phyloP scores from a whole-genome alignment of 2,329 filamentous ascomycete species.

The Claviceps africana region DNA sequence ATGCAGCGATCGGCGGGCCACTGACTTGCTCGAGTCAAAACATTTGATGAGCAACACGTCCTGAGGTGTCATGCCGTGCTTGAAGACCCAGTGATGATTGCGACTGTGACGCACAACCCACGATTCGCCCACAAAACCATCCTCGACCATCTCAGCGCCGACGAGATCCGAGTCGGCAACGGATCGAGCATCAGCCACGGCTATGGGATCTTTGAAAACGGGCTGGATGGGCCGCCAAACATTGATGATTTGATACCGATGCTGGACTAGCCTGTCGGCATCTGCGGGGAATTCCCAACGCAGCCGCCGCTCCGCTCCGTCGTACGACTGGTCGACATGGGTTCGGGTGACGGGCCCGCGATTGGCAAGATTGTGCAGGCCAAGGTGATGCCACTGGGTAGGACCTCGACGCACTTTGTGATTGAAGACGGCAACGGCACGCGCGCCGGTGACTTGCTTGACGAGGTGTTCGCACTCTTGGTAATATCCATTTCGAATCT shows the following conservation, averaged over 20 bases:
- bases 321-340: constrained; percentile 43
- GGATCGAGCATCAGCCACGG: constrained; percentile 35
- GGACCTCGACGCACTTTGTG: constrained; percentile 50
- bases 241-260: constrained; percentile 40
- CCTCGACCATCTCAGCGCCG: constrained; percentile 34
- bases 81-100: constrained; percentile 38
- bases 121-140: constrained; percentile 34
- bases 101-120: constrained; percentile 28
- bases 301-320: constrained; percentile 19
- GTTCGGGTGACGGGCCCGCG: constrained; percentile 27
- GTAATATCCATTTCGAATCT: constrained; percentile 53
- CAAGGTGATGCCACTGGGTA: constrained; percentile 50
- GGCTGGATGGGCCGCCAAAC: constrained; percentile 27
- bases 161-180: constrained; percentile 38
- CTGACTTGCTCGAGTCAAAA: constrained; percentile 45
- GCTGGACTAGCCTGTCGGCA: constrained; percentile 20
- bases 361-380: constrained; percentile 43
- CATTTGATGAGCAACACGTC: constrained; percentile 48
- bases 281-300: constrained; percentile 30
- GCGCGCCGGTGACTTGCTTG: constrained; percentile 44
- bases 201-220: constrained; percentile 31
- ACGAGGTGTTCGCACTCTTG: constrained; percentile 55
- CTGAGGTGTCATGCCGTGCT: constrained; percentile 33
- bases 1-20: constrained; percentile 38
- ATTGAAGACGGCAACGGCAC: constrained; percentile 53